phyloP scores from a whole-genome alignment of 345 rosid species.

The Corchorus capsularis region DNA sequence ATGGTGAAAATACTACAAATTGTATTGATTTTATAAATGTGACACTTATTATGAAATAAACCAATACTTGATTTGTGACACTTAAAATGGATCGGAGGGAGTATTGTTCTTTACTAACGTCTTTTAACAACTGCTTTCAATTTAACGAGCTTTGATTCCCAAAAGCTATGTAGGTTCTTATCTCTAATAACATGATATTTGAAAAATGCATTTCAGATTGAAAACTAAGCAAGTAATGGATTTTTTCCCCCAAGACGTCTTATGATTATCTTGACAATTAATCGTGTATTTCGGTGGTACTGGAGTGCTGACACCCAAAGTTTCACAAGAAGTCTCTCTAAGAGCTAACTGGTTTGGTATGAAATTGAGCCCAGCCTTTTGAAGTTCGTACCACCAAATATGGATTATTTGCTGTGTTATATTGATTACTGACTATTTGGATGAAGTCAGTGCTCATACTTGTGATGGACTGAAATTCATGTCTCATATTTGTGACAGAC shows the following conservation, averaged over 20 bases:
- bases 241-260: neutral
- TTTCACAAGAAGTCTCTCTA: neutral
- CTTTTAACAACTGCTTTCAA: neutral
- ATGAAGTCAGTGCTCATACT: neutral
- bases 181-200: neutral
- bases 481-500: neutral
- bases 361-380: neutral
- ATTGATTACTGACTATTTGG: neutral
- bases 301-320: neutral
- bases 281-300: neutral
- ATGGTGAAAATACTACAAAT: too few relatives aligned
- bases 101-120: neutral
- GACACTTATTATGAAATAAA: too few relatives aligned
- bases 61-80: too few relatives aligned
- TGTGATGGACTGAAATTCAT: neutral
- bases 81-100: too few relatives aligned
- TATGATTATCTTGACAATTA: neutral
- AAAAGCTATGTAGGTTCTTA: neutral
- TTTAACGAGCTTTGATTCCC: neutral
- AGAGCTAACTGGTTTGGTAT: neutral
- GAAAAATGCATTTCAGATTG: neutral
- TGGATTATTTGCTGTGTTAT: neutral
- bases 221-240: neutral
- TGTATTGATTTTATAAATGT: too few relatives aligned
- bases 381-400: neutral